Base-by-base conservation (phyloP, 257 asterid genomes). In the Nicotiana sylvestris region DNA sequence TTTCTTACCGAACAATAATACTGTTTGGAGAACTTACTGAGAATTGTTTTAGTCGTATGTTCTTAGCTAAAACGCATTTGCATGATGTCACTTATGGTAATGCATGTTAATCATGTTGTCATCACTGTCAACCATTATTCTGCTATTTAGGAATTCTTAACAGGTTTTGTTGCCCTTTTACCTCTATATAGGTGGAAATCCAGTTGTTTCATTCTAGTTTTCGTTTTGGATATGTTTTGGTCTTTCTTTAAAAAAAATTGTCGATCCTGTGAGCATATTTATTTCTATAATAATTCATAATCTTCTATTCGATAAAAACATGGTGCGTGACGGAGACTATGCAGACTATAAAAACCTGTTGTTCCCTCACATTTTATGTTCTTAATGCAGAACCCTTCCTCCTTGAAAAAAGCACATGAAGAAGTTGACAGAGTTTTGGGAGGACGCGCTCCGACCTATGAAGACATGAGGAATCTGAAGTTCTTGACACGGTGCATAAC, bases 401-500 rank as follows among this genome's bases (percentile, higher is more conserved):
- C 95, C 83, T 83, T 94, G 87, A 81, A 86, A 76, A 93, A 93
- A 90, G 97, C 97, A 69, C 98, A 91, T 62, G 97, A 93, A 82
- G 99, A 96, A 88, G 98, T 96, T 67, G 98, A 91, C 79, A 87
- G 90, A 85, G 95, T 96, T 61, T 85, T 94, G 80, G 92, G 91
- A 88, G 98, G 98, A 5, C 89, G 89, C 62, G 88, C 88, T 86
- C 99, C 98, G 35, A 91, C 97, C 17, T 96, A 90, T 33, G 97
- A 94, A 76, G 98, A 93, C 88, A 86, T 82, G 87, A 92, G 92
- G 90, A 89, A 92, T 88, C 98, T 94, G 84, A 94, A 92, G 89
- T 96, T 93, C 89, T 84, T 94, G 90, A 94, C 91, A 6, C 92
- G 92, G 64, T 96, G 99, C 90, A 93, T 96, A 57, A 92, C 74